These are phyloP conservation scores for Strobilomyces dryophilus DNA, from an alignment of 768 basidiomycete species.

Conservation along the genomic window DNA sequence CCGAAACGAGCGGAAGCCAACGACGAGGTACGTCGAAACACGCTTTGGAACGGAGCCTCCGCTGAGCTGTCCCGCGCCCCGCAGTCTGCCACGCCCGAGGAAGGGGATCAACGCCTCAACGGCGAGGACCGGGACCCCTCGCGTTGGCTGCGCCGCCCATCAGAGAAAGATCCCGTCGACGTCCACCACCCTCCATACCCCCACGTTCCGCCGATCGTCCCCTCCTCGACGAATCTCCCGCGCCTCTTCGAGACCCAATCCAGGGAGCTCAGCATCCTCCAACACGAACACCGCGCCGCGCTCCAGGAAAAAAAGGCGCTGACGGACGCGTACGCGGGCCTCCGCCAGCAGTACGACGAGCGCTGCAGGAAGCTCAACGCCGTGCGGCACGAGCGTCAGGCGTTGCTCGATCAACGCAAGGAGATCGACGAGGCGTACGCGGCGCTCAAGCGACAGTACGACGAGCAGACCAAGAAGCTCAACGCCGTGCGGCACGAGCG, in stretches of 20 bases:
- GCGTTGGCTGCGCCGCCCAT: not conserved
- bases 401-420: not conserved
- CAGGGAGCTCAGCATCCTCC: conserved; percentile 6
- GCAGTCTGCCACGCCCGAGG: conserved; percentile 1
- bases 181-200: not conserved
- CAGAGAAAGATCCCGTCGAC: not conserved
- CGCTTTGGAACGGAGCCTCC: too few species aligned
- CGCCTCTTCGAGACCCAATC: conserved; percentile 1
- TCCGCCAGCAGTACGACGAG: conserved; percentile 8
- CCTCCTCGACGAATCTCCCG: not conserved
- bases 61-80: too few species aligned
- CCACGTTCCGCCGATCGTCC: not conserved
- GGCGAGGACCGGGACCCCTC: not conserved
- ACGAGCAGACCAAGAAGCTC: conserved; percentile 11
- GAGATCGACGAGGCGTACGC: conserved; percentile 9
- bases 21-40: conserved; percentile 5
- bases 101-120: not conserved
- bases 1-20: not conserved
- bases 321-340: not conserved
- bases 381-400: conserved; percentile 5
- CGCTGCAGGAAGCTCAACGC: not conserved
- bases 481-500: not conserved
- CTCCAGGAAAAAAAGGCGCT: conserved; percentile 11
- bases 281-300: not conserved
- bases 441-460: conserved; percentile 18